These are phyloP conservation scores for Leccinum variicolor DNA, from an alignment of 768 basidiomycete species.

Conservation along the genomic window DNA sequence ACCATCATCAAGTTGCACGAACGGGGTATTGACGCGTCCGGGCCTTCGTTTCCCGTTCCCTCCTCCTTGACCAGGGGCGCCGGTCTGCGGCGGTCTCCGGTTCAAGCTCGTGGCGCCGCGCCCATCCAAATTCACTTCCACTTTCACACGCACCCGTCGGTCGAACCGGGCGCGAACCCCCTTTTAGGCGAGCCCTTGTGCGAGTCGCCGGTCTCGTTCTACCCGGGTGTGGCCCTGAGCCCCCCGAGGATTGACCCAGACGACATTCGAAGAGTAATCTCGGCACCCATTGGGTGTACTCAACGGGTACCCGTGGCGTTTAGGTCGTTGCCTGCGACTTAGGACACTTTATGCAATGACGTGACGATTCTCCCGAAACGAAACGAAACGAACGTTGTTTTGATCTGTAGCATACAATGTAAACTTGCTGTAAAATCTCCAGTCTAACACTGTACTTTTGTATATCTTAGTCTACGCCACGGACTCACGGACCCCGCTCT, in stretches of 20 bases:
- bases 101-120: background rate
- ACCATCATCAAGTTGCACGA: slow-evolving; percentile 11
- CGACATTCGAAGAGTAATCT: background rate
- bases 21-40: slow-evolving; percentile 12
- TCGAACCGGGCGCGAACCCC: slow-evolving; percentile 1
- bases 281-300: background rate
- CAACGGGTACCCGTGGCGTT: background rate
- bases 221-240: background rate
- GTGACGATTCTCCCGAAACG: background rate
- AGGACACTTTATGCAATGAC: slow-evolving; percentile 2
- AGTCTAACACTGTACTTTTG: background rate
- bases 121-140: background rate
- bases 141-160: background rate
- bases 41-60: slow-evolving; percentile 5
- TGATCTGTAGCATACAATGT: slow-evolving; percentile 4
- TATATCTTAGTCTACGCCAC: background rate
- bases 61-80: background rate
- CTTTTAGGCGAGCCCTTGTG: slow-evolving; percentile 14
- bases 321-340: background rate
- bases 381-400: background rate
- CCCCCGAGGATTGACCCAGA: background rate
- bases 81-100: background rate
- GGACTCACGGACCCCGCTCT: slow-evolving; percentile 6
- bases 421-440: background rate
- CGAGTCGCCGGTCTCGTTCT: slow-evolving; percentile 23